A percentile compares a stretch with the other conserved stretches of the same genome.
Conservation (phyloP, 2,329 filamentous ascomycete species). For the Clonostachys solani region DNA sequence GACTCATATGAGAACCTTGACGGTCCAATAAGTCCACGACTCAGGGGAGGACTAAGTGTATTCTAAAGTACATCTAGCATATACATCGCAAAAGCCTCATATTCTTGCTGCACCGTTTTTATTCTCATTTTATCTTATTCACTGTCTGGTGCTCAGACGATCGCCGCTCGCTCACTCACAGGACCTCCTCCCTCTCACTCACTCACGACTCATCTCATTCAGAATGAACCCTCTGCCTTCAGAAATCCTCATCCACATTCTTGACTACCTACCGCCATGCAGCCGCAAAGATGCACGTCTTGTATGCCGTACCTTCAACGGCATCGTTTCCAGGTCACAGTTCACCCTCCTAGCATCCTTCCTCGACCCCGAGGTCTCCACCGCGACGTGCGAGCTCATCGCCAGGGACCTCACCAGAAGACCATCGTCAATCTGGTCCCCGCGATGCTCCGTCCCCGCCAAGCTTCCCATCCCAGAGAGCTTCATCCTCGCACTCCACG, state of each 20-base stretch:
- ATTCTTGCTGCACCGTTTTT: too few species aligned
- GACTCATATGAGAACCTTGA: too few species aligned
- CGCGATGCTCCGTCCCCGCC: conserved; percentile 22
- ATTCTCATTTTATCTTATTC: too few species aligned
- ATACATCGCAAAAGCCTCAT: too few species aligned
- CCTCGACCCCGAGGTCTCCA: conserved; percentile 16
- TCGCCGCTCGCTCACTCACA: too few species aligned
- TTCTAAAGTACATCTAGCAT: too few species aligned
- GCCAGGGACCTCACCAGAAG: conserved; percentile 14
- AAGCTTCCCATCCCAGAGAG: conserved; percentile 18
- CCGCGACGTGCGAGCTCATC: conserved; percentile 11
- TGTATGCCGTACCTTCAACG: conserved; percentile 23
- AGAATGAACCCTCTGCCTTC: conserved; percentile 23
- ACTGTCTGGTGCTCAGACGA: too few species aligned
- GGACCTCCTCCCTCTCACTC: too few species aligned
- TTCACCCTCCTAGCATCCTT: conserved; percentile 21
- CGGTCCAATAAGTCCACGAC: too few species aligned
- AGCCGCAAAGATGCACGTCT: conserved; percentile 18
- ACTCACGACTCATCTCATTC: background rate
- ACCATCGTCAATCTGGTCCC: conserved; percentile 23
- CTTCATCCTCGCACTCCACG: conserved; percentile 23
- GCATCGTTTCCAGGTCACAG: conserved; percentile 15
- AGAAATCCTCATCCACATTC: conserved; percentile 21
- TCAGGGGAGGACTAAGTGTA: too few species aligned
- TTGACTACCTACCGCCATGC: conserved; percentile 13